Base-by-base conservation (phyloP, 805 yeast genomes). In the Ogataea nakhonphanomensis region DNA sequence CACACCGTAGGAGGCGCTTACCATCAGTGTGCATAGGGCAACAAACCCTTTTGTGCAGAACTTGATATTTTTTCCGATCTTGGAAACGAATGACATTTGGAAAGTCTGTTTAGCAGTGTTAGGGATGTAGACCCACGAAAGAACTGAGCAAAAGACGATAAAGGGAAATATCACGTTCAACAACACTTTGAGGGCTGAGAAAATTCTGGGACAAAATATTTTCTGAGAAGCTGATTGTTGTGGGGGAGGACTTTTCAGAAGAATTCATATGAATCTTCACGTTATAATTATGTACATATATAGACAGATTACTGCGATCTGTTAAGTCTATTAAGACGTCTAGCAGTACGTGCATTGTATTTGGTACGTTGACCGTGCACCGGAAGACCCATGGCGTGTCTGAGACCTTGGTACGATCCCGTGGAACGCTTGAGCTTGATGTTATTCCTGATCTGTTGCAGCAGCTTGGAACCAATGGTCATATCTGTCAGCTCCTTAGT, bases 321-420 rank as follows among this genome's bases (percentile, higher is more conserved):
- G 48, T 85, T 83, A 36, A 86, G 64, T 55, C 76, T 79, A 66
- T 91, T 91, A 64, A 91, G 75, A 63, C 79, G 81, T 68, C 80
- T 81, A 14, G 98, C 99, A 20, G 96, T 91, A 59, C 74, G 73
- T 25, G 95, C 95, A 60, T 93, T 93, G 48, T 84, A 86, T 69
- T 87, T 80, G 12, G 99, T 93, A 46, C 83, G 75, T 71, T 93
- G 98, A 54, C 99, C 99, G 61, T 75, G 75, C 20, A 82, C 91
- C 13, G 95, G 93, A 25, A 77, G 61, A 41, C 95, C 91, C 64
- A 79, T 69, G 31, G 89, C 84, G 61, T 93, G 98, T 66, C 98
- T 81, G 58, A 82, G 65, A 68, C 99, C 99, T 41, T 79, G 81
- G 59, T 85, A 87, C 13, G 90, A 79, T 21, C 96, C 96, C 37